A percentile compares a stretch with the other conserved stretches of the same genome.
Evolutionary conservation across 257 asterid species (phyloP).

Genomic region (Haberlea rhodopensis): DNA sequence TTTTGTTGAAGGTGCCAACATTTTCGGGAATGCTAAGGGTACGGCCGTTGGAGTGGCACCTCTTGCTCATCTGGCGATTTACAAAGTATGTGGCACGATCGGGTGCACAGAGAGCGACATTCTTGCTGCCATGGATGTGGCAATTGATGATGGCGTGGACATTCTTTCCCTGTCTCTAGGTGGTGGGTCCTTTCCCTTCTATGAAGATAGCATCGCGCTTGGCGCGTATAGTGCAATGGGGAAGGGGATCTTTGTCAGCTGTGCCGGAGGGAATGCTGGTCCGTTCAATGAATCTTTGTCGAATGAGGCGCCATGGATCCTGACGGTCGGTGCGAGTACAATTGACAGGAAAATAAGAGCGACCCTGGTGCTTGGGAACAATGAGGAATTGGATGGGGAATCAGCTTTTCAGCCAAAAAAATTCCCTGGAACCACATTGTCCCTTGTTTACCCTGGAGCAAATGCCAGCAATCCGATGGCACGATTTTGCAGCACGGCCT

Average conservation of each 20-base stretch:
- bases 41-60: conserved; percentile 49
- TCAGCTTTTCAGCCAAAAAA: conserved; percentile 34
- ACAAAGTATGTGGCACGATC: conserved; percentile 27
- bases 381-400: conserved; percentile 26
- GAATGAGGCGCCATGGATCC: conserved; percentile 49
- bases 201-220: conserved; percentile 31
- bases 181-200: conserved; percentile 28
- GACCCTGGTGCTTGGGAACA: conserved; percentile 23
- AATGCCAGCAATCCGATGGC: conserved; percentile 26
- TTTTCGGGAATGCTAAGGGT: conserved; percentile 45
- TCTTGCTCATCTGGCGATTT: conserved; percentile 40
- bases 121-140: conserved; percentile 46
- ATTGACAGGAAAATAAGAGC: conserved; percentile 35
- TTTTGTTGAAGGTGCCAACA: conserved; percentile 31
- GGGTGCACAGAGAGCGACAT: conserved; percentile 32
- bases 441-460: conserved; percentile 32
- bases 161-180: conserved; percentile 42
- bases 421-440: conserved; percentile 21
- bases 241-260: conserved; percentile 45
- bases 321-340: conserved; percentile 45
- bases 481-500: conserved; percentile 30
- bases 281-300: conserved; percentile 29
- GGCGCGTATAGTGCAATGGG: conserved; percentile 43
- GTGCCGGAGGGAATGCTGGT: conserved; percentile 37
- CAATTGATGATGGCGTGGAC: conserved; percentile 41